Conservation (phyloP, 331 rosid species). For the Erythrophleum ivorense region DNA sequence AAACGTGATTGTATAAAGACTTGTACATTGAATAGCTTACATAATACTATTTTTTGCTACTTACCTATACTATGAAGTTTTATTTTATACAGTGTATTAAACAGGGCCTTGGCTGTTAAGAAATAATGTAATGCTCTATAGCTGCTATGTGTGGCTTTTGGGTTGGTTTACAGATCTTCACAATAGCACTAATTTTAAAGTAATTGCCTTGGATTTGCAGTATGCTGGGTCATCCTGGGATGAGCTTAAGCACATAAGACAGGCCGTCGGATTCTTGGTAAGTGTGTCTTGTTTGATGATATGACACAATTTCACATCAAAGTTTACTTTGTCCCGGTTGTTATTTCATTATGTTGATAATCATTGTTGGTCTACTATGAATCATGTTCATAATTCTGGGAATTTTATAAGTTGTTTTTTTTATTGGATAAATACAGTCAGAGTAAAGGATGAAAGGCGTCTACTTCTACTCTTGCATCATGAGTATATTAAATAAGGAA, state of each 20-base stretch:
- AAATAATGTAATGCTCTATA: constrained; percentile 17
- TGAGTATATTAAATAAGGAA: background rate
- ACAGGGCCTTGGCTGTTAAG: background rate
- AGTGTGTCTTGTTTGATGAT: constrained; percentile 37
- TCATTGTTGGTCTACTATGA: constrained; percentile 30
- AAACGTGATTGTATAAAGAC: background rate
- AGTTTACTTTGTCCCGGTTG: constrained; percentile 13
- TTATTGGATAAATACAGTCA: constrained; percentile 17
- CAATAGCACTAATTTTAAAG: constrained; percentile 21
- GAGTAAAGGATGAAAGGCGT: background rate
- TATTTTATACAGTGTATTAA: background rate
- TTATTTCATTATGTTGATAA: constrained; percentile 19
- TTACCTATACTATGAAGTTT: background rate
- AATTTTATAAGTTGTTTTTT: constrained; percentile 20
- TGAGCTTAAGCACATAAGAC: constrained; percentile 98
- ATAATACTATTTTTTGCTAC: background rate
- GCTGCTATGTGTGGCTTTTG: constrained; percentile 29
- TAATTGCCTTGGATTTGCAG: constrained; percentile 58
- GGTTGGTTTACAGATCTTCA: constrained; percentile 12
- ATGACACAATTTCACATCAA: background rate
- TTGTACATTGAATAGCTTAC: background rate
- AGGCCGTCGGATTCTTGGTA: constrained; percentile 99
- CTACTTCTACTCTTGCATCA: background rate
- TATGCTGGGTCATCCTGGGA: constrained; percentile 99
- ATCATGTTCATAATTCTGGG: constrained; percentile 16